These are phyloP conservation scores for Paramecium pentaurelia DNA, from an alignment of 73 alveolate genomes.

Conservation along the genomic window DNA sequence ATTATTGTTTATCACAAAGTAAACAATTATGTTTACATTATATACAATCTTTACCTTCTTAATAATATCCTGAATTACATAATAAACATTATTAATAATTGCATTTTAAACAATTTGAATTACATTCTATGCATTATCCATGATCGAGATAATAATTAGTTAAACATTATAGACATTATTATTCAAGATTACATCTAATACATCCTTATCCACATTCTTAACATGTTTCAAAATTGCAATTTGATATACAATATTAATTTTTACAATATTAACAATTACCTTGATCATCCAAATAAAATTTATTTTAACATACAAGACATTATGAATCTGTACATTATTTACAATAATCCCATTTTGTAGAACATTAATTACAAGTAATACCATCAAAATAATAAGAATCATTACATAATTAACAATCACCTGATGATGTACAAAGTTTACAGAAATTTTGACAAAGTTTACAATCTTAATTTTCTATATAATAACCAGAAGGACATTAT, in stretches of 20 bases:
- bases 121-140: background rate
- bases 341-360: background rate
- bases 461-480: background rate
- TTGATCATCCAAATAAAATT: background rate
- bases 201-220: background rate
- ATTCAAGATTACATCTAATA: background rate
- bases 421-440: background rate
- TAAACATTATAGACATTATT: background rate
- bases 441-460: background rate
- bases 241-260: background rate
- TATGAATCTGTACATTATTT: background rate
- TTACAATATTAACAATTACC: background rate
- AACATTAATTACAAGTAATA: background rate
- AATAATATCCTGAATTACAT: background rate
- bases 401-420: background rate
- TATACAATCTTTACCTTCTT: background rate
- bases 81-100: background rate
- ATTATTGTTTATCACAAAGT: background rate
- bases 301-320: background rate
- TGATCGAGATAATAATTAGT: background rate
- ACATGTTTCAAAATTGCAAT: background rate
- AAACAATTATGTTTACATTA: background rate
- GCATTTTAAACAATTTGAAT: background rate
- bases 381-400: background rate
- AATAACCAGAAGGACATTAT: background rate